Evolutionary conservation across 1,139 yeast species (phyloP), one percentile per base, ranked within the genome.

Genomic region (Geotrichum klebahnii): DNA sequence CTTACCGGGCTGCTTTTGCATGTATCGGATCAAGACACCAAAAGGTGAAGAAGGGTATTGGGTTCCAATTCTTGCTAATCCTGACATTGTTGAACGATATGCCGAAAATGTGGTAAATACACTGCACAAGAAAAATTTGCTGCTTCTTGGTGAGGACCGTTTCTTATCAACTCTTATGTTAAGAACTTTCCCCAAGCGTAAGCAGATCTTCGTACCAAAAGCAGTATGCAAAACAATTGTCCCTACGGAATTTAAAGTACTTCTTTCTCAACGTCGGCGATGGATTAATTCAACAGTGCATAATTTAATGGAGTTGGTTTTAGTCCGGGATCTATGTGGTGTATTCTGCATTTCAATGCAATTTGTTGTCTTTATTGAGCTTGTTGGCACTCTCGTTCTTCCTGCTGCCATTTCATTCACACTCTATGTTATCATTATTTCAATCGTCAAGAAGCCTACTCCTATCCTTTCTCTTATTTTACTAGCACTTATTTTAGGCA

Each of bases 371-470:
- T 50, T 65, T 33, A 56, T 67, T 31, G 70, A 66, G 42, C 58
- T 66, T n/a, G 51, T 66, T 10, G 64, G 68, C 14, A 66, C 70
- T 0, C 70, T 89, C 58, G 90, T 88, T 41, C 76, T 89, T 60
- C 97, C 97, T 0, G 86, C 89, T 24, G 96, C 96, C 34, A 81
- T 89, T 61, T 73, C 80, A 38, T 84, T 89, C 64, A 88, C 96
- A 1, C 56, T 87, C 37, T 89, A 89, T 65, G 89, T 89, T 44
- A 73, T 87, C 51, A 70, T 85, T 41, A 70, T 77, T 63, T 84
- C 96, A 3, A 81, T 85, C 57, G 77, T 84, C 19, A 78, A 87
- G n/a, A 73, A 66, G 23, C 95, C 95, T 26, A 84, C 94, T 0
- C 96, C 96, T 1, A 66, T 82, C 31, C 59, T 88, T 68, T 82